Base-by-base conservation (phyloP, 768 basidiomycete genomes). In the Holtermannia corniformis region DNA sequence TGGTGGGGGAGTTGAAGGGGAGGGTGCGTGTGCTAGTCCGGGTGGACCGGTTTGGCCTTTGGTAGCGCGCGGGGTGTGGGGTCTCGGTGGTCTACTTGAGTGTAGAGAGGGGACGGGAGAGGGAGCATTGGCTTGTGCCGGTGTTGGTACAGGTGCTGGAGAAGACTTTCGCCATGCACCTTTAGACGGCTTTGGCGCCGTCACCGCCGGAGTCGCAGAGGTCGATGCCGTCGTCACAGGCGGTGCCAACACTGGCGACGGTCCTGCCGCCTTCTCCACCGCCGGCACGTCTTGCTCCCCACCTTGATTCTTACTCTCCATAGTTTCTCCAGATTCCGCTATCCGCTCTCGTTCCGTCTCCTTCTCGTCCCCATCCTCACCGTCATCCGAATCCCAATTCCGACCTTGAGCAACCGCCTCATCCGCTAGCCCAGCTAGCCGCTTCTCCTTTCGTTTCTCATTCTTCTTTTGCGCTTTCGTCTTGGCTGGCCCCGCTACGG, bases 351-450 rank as follows among this genome's bases (percentile, higher is more conserved):
- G n/a, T n/a, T n/a, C n/a, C n/a, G n/a, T n/a, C n/a, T 44, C 51
- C 49, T 55, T 59, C 44, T 61, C 57, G 56, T 64, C 60, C 48
- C 58, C 58, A 3, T 82, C 83, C 5, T 85, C 84, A 46, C 84
- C 84, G 37, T 87, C 86, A 81, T 86, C 89, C 54, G 77, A 81
- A 56, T 87, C 85, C 51, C 79, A 81, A n/a, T 88, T 82, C 42
- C 59, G 68, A 22, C 43, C 57, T 37, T 37, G 10, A 7, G 32
- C 32, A 37, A 37, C 16, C 41, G 41, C 51, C 10, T 54, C 55
- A 3, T 75, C 75, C n/a, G 73, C 68, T 67, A 79, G 78, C 61
- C 80, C 79, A 54, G 79, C 85, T 68, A 81, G 81, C 62, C 81
- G 78, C 73, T 90, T 89, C 56, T 85, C 84, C 57, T 82, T 84